A percentile compares a stretch with the other conserved stretches of the same genome.
These are phyloP conservation scores for Nakataea oryzae DNA, from an alignment of 2,329 filamentous ascomycete species.

Conservation along the genomic window DNA sequence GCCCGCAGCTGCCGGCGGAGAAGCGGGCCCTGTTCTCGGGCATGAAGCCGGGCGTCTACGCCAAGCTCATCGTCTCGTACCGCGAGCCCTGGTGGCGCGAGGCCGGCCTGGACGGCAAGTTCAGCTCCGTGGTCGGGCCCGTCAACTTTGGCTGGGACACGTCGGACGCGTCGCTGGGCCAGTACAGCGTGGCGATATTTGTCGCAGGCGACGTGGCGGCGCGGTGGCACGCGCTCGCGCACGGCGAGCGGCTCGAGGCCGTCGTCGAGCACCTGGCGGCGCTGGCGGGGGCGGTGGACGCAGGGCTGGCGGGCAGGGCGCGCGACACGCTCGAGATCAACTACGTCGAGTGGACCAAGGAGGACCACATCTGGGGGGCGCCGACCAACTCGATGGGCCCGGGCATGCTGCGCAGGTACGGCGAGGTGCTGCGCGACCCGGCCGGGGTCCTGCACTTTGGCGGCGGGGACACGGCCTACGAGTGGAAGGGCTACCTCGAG, in stretches of 20 bases:
- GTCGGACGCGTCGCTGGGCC: slow-evolving; percentile 9
- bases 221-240: slow-evolving; percentile 17
- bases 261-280: slow-evolving; percentile 14
- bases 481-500: slow-evolving; percentile 51
- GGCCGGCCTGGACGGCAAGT: slow-evolving; percentile 30
- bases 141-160: background rate
- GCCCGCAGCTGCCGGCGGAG: slow-evolving; percentile 28
- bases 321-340: background rate
- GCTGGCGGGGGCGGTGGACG: background rate
- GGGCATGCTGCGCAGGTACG: slow-evolving; percentile 6
- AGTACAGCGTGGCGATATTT: slow-evolving; percentile 29
- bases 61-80: slow-evolving; percentile 37
- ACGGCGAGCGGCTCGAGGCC: slow-evolving; percentile 7
- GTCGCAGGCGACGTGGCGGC: slow-evolving; percentile 23
- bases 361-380: slow-evolving; percentile 6
- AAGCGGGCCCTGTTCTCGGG: slow-evolving; percentile 25
- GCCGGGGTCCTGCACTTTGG: slow-evolving; percentile 32
- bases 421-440: slow-evolving; percentile 18
- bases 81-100: slow-evolving; percentile 25
- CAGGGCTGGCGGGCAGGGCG: background rate
- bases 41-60: slow-evolving; percentile 33
- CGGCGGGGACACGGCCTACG: slow-evolving; percentile 39
- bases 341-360: slow-evolving; percentile 4
- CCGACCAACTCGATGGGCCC: slow-evolving; percentile 5
- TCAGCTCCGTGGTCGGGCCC: slow-evolving; percentile 6